Evolutionary conservation across 179 eudicot genomes (phyloP).

Genomic region (Sideroxylon spinosum): DNA sequence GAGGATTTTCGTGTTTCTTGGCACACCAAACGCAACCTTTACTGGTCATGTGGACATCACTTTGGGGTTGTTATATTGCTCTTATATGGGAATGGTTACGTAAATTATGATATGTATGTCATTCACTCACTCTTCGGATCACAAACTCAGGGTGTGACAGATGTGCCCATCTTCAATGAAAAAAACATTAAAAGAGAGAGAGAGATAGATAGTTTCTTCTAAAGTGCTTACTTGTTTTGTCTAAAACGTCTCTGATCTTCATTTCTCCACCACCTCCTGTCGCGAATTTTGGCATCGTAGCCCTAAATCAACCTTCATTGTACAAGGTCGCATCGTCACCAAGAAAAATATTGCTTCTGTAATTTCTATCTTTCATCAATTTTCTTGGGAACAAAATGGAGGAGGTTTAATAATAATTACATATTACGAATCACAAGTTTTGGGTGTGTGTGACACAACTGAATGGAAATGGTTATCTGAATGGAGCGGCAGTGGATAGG

Average conservation of each 20-base stretch:
- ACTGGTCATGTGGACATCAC: too few species aligned
- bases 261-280: background rate
- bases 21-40: too few species aligned
- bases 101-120: too few species aligned
- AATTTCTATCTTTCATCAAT: background rate
- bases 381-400: background rate
- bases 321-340: background rate
- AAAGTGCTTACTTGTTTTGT: too few species aligned
- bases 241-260: conserved; percentile 7
- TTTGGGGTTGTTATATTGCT: too few species aligned
- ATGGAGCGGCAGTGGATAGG: background rate
- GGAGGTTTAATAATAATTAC: background rate
- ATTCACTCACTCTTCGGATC: too few species aligned
- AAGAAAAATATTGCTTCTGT: background rate
- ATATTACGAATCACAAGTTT: background rate
- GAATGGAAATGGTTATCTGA: background rate
- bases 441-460: background rate
- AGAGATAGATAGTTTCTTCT: too few species aligned
- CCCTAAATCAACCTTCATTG: background rate
- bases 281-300: background rate
- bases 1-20: too few species aligned
- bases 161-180: too few species aligned
- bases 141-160: too few species aligned
- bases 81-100: too few species aligned
- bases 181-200: too few species aligned